A percentile compares a stretch with the other conserved stretches of the same genome.
Conservation (phyloP, 2,329 filamentous ascomycete genomes). For the Aspergillus latus region DNA sequence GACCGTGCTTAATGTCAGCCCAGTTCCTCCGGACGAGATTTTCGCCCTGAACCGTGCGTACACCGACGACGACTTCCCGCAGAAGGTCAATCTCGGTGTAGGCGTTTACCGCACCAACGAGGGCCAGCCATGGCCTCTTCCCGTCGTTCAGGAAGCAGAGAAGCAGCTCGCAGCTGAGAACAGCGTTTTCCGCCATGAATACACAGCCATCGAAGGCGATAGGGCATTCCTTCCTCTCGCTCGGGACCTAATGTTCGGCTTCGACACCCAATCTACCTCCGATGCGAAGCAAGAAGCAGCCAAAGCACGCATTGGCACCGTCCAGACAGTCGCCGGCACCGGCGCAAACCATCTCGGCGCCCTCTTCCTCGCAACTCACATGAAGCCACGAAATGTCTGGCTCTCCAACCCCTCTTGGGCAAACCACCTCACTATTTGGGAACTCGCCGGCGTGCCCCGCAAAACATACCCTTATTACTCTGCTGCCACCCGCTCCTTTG, state of each 20-base stretch:
- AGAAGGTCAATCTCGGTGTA: conserved; percentile 90
- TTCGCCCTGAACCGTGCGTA: conserved; percentile 48
- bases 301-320: conserved; percentile 54
- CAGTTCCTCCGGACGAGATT: conserved; percentile 66
- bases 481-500: conserved; percentile 50
- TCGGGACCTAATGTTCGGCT: conserved; percentile 74
- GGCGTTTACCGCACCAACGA: conserved; percentile 90
- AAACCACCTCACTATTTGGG: conserved; percentile 95
- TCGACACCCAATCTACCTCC: no score
- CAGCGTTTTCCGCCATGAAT: conserved; percentile 67
- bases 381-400: conserved; percentile 71
- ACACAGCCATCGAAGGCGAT: conserved; percentile 89
- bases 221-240: conserved; percentile 79
- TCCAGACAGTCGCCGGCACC: conserved; percentile 95
- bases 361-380: conserved; percentile 87
- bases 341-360: conserved; percentile 90
- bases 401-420: conserved; percentile 94
- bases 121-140: conserved; percentile 90
- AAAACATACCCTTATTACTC: conserved; percentile 91
- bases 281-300: conserved; percentile 34
- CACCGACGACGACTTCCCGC: conserved; percentile 65
- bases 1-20: conserved; percentile 58
- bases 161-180: neutral
- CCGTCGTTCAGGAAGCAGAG: conserved; percentile 67
- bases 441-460: conserved; percentile 68